Percentiles rank a stretch among this genome's conserved stretches.
Conservation (phyloP, 495 filamentous ascomycete species). For the Penicilliopsis zonata region DNA sequence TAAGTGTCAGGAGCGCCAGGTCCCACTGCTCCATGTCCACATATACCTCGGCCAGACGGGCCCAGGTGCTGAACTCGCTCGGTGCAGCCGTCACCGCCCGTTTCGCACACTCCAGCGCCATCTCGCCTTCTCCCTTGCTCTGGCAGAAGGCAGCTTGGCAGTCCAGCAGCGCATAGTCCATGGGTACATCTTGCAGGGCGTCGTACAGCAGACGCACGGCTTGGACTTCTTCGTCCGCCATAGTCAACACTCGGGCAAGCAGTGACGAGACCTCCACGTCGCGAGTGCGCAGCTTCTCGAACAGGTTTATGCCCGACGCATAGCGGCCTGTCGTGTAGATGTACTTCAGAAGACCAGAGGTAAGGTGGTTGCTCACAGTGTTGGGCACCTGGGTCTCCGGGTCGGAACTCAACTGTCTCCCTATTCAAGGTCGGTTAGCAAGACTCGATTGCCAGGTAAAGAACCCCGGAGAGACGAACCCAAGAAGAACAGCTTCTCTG, state of each 20-base stretch:
- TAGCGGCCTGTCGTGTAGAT: conserved; percentile 93
- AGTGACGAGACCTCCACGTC: conserved; percentile 92
- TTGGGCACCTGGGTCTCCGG: conserved; percentile 96
- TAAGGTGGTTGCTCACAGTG: conserved; percentile 91
- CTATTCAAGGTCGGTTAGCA: conserved; percentile 34
- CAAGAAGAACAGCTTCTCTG: conserved; percentile 88
- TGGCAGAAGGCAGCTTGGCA: conserved; percentile 89
- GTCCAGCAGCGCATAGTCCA: conserved; percentile 92
- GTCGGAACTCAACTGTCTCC: conserved; percentile 92
- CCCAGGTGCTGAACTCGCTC: conserved; percentile 96
- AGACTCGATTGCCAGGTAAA: no score
- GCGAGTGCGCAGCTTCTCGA: conserved; percentile 83
- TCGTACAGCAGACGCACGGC: conserved; percentile 82
- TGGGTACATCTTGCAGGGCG: conserved; percentile 77
- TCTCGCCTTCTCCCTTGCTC: conserved; percentile 69
- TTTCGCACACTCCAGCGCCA: conserved; percentile 89
- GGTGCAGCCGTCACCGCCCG: conserved; percentile 88
- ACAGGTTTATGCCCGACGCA: conserved; percentile 92
- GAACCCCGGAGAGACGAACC: conserved; percentile 37
- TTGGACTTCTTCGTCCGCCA: conserved; percentile 92
- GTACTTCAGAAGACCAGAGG: conserved; percentile 85
- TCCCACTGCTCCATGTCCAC: conserved; percentile 91
- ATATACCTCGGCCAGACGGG: conserved; percentile 83
- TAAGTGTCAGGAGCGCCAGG: conserved; percentile 82
- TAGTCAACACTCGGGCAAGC: conserved; percentile 75